phyloP scores from a whole-genome alignment of 495 filamentous ascomycete species.

The Penicillium antarcticum region DNA sequence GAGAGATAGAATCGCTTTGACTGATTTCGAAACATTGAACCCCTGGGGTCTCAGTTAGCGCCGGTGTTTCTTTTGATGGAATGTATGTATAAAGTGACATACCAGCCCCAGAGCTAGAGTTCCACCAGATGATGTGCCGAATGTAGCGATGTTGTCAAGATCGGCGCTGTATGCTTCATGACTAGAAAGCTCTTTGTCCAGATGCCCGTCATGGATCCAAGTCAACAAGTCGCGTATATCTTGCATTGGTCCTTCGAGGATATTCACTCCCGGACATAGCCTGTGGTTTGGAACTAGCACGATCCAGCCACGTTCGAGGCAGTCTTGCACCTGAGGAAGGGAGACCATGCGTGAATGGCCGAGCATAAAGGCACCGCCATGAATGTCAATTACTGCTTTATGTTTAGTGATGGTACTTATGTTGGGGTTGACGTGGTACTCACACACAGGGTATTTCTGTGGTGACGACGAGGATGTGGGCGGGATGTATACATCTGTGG shows the following conservation, averaged over 20 bases:
- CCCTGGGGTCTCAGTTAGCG: conserved; percentile 18
- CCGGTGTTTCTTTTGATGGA: not conserved
- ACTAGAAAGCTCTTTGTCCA: conserved; percentile 15
- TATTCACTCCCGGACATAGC: conserved; percentile 29
- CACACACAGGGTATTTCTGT: conserved; percentile 27
- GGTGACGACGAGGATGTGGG: not conserved
- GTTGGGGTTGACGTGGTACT: not conserved
- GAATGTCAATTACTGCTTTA: conserved; percentile 33
- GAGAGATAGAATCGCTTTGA: conserved; percentile 31
- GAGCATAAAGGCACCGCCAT: conserved; percentile 41
- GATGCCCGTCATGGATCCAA: conserved; percentile 25
- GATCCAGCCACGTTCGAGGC: conserved; percentile 36
- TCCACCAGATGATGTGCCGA: conserved; percentile 33
- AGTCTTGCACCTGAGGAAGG: conserved; percentile 29
- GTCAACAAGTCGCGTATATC: conserved; percentile 28
- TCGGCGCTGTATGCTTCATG: conserved; percentile 18
- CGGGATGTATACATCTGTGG: conserved; percentile 34
- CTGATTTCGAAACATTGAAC: conserved; percentile 21
- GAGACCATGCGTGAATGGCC: conserved; percentile 33
- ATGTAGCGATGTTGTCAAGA: conserved; percentile 27
- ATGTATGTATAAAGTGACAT: conserved; percentile 3
- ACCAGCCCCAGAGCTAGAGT: conserved; percentile 29
- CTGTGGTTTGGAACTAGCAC: conserved; percentile 36
- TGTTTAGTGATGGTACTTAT: not conserved
- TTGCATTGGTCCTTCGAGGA: conserved; percentile 27